These are phyloP conservation scores for Sugiyamaella valdiviana DNA, from an alignment of 805 yeast species.

Conservation along the genomic window DNA sequence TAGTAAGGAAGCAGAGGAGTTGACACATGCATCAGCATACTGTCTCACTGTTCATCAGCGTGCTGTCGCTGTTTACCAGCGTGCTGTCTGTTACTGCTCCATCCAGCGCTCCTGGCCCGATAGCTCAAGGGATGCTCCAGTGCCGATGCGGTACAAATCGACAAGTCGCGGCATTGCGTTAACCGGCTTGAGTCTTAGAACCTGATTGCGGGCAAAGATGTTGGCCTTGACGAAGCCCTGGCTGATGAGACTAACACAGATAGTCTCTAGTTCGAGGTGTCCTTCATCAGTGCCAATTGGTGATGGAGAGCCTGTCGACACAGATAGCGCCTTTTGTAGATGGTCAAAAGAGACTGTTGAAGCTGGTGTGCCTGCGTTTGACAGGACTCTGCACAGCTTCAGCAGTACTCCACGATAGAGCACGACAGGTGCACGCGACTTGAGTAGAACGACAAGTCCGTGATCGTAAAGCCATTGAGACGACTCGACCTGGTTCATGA, in stretches of 20 bases:
- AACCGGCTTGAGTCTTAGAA: slow-evolving; percentile 18
- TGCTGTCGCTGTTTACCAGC: too few species aligned
- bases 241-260: slow-evolving; percentile 30
- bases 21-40: too few species aligned
- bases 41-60: too few species aligned
- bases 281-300: slow-evolving; percentile 13
- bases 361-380: slow-evolving; percentile 1
- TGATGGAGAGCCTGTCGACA: slow-evolving; percentile 5
- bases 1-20: too few species aligned
- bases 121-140: background rate
- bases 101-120: slow-evolving; percentile 9
- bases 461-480: slow-evolving; percentile 24
- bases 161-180: slow-evolving; percentile 23
- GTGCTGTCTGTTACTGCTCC: slow-evolving; percentile 3
- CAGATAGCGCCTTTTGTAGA: slow-evolving; percentile 12
- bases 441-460: slow-evolving; percentile 26
- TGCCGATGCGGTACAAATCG: slow-evolving; percentile 11
- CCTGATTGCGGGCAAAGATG: slow-evolving; percentile 22
- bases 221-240: slow-evolving; percentile 35
- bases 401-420: slow-evolving; percentile 27
- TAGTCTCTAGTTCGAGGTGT: slow-evolving; percentile 27
- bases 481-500: slow-evolving; percentile 32
- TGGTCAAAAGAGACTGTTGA: slow-evolving; percentile 14
- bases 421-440: slow-evolving; percentile 25
- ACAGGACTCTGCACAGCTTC: slow-evolving; percentile 13